These are phyloP conservation scores for Gentiana straminea DNA, from an alignment of 257 asterid species.

Conservation along the genomic window DNA sequence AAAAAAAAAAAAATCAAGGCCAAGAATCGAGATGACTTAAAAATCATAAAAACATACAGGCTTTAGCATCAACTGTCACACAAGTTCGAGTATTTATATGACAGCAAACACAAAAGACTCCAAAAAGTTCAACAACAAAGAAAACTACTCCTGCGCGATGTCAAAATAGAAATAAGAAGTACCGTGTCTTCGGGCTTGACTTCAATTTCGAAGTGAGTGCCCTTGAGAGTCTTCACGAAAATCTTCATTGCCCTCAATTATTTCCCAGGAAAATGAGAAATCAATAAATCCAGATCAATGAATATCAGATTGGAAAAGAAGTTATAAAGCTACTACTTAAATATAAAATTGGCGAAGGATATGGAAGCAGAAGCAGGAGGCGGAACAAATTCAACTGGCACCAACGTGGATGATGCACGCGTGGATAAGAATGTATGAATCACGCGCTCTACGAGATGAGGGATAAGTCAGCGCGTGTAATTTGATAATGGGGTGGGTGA, in stretches of 20 bases:
- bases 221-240: slow-evolving; percentile 32
- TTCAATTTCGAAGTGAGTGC: slow-evolving; percentile 26
- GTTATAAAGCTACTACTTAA: not conserved
- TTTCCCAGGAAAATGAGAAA: not conserved
- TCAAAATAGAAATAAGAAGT: not conserved
- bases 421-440: not conserved
- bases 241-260: slow-evolving; percentile 19
- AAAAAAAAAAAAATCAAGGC: not conserved
- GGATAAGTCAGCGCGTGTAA: not conserved
- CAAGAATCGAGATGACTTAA: not conserved
- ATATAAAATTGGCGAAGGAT: not conserved
- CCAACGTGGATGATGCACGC: not conserved
- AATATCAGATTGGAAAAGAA: not conserved
- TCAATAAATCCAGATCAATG: not conserved
- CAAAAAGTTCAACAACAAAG: not conserved
- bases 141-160: no score
- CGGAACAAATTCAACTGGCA: slow-evolving; percentile 1
- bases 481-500: not conserved
- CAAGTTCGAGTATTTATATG: not conserved
- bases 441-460: not conserved
- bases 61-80: not conserved
- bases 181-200: slow-evolving; percentile 28
- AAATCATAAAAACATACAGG: not conserved
- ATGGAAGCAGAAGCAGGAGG: slow-evolving; percentile 5
- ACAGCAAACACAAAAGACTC: not conserved